These are phyloP conservation scores for Luvunga scandens DNA, from an alignment of 345 rosid genomes.

Conservation along the genomic window DNA sequence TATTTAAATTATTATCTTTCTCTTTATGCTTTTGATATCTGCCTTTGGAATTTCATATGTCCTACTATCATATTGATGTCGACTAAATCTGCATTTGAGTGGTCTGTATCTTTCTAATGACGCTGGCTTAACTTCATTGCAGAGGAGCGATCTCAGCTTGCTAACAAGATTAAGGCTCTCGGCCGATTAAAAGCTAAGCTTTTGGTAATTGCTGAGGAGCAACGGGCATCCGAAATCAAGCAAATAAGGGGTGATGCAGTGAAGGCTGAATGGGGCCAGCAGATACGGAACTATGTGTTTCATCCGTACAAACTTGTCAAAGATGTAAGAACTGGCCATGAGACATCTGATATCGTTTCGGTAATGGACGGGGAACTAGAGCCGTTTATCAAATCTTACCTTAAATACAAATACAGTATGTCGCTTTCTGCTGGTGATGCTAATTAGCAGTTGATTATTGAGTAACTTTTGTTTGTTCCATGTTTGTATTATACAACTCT, in stretches of 20 bases:
- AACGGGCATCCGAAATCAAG: conserved; percentile 85
- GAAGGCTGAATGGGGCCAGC: conserved; percentile 99
- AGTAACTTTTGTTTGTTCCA: not conserved
- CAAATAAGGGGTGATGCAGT: conserved; percentile 92
- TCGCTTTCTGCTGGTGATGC: conserved; percentile 29
- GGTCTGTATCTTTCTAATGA: not conserved
- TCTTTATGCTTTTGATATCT: not conserved
- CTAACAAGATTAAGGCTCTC: conserved; percentile 84
- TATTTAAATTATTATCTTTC: not conserved
- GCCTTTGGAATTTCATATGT: not conserved
- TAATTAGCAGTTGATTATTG: not conserved
- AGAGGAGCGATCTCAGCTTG: conserved; percentile 91
- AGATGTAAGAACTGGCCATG: conserved; percentile 73
- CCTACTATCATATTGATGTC: not conserved
- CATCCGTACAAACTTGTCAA: conserved; percentile 97
- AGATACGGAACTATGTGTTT: conserved; percentile 86
- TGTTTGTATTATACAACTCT: not conserved
- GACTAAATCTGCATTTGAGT: not conserved
- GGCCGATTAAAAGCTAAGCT: conserved; percentile 83
- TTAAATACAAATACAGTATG: conserved; percentile 65
- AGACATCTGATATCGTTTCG: conserved; percentile 77
- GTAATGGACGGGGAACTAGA: conserved; percentile 98
- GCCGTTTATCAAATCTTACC: conserved; percentile 86
- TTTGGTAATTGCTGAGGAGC: conserved; percentile 86
- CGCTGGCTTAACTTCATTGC: conserved; percentile 19